Conservation (phyloP, 179 eudicot genomes). For the Gypsophila paniculata region DNA sequence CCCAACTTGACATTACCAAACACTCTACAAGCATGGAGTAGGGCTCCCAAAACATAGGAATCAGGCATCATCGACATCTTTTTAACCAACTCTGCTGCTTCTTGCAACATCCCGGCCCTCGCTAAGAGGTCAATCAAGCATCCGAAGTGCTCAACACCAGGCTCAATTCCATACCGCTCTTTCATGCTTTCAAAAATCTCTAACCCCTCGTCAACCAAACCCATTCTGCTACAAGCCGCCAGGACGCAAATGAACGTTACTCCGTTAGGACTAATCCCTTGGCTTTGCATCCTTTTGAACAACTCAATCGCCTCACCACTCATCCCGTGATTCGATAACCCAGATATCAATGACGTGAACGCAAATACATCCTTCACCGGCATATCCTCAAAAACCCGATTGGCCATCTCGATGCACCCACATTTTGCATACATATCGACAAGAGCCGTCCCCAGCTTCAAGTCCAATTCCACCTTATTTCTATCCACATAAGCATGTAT, state of each 20-base stretch:
- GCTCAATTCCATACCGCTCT: conserved; percentile 44
- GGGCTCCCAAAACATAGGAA: conserved; percentile 55
- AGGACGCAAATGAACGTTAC: conserved; percentile 63
- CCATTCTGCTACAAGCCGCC: conserved; percentile 59
- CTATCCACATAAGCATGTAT: conserved; percentile 54
- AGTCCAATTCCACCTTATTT: conserved; percentile 44
- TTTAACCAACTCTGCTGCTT: conserved; percentile 48
- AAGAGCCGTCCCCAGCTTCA: conserved; percentile 59
- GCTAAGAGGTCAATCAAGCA: conserved; percentile 83
- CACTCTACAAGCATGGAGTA: conserved; percentile 67
- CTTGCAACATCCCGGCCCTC: conserved; percentile 57
- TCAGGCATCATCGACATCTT: conserved; percentile 60
- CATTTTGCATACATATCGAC: conserved; percentile 81
- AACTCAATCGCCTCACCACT: conserved; percentile 45
- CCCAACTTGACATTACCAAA: conserved; percentile 51
- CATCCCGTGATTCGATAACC: conserved; percentile 63
- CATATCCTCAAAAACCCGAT: conserved; percentile 52
- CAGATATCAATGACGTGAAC: conserved; percentile 61
- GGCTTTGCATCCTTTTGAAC: conserved; percentile 49
- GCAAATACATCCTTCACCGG: conserved; percentile 51
- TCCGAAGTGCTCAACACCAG: conserved; percentile 63
- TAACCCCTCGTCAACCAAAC: conserved; percentile 64
- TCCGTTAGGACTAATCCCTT: conserved; percentile 52
- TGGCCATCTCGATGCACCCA: conserved; percentile 65
- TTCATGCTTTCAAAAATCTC: conserved; percentile 52